phyloP scores from a whole-genome alignment of 441 rosid species.

The Adansonia madagascariensis region DNA sequence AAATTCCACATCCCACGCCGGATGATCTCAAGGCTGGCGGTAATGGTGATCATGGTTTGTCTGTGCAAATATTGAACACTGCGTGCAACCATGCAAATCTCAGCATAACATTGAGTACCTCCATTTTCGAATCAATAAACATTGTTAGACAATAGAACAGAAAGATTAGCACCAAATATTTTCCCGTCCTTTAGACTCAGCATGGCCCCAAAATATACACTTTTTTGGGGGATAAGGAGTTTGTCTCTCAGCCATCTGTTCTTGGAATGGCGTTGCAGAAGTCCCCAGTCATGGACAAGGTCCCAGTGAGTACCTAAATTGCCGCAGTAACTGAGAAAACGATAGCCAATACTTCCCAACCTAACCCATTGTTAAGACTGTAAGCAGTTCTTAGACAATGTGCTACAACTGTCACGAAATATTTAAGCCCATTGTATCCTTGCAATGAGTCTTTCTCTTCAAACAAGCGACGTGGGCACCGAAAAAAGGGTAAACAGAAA shows the following conservation, averaged over 20 bases:
- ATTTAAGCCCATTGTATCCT: conserved; percentile 60
- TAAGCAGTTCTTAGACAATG: conserved; percentile 62
- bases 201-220: conserved; percentile 62
- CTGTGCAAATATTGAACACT: conserved; percentile 49
- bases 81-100: conserved; percentile 78
- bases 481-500: no score
- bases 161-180: not conserved
- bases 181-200: conserved; percentile 34
- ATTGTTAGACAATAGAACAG: not conserved
- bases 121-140: not conserved
- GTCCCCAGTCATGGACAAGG: conserved; percentile 74
- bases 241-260: conserved; percentile 76
- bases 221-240: conserved; percentile 60
- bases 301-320: conserved; percentile 72
- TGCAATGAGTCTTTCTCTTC: conserved; percentile 69
- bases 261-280: conserved; percentile 56
- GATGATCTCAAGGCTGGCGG: conserved; percentile 67
- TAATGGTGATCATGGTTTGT: conserved; percentile 45
- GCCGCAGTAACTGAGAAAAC: conserved; percentile 57
- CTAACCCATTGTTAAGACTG: conserved; percentile 38
- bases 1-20: conserved; percentile 89
- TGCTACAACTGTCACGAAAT: conserved; percentile 61
- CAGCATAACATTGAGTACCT: conserved; percentile 52
- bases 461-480: conserved; percentile 60
- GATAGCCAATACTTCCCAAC: conserved; percentile 55